These are phyloP conservation scores for Wallacemonas sp. DNA, from an alignment of 208 protist genomes.

Conservation along the genomic window DNA sequence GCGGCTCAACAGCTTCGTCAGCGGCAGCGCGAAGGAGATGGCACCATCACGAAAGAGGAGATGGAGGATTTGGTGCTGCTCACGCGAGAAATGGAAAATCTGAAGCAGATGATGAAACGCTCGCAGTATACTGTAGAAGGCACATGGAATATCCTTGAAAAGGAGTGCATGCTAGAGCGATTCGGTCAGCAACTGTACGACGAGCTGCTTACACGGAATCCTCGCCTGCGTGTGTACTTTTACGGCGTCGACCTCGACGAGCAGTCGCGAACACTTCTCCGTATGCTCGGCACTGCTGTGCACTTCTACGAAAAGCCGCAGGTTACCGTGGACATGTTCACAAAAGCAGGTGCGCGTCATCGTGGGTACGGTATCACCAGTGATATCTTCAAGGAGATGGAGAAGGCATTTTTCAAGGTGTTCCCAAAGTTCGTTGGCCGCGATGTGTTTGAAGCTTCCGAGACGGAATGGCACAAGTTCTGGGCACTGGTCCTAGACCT, in stretches of 20 bases:
- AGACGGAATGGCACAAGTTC: constrained; percentile 70
- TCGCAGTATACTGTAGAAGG: constrained; percentile 58
- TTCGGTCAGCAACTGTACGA: constrained; percentile 68
- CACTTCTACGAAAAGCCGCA: constrained; percentile 69
- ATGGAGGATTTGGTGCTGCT: constrained; percentile 63
- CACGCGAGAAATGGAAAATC: constrained; percentile 59
- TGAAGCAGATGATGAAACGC: constrained; percentile 50
- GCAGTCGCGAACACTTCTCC: constrained; percentile 53
- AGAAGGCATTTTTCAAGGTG: constrained; percentile 65
- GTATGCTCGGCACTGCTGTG: constrained; percentile 68
- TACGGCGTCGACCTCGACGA: constrained; percentile 64
- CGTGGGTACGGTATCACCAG: constrained; percentile 62
- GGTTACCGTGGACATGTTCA: constrained; percentile 56
- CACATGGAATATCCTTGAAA: constrained; percentile 67
- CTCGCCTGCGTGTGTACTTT: constrained; percentile 52
- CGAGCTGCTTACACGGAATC: constrained; percentile 49
- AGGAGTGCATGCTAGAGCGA: constrained; percentile 44
- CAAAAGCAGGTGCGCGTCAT: constrained; percentile 61
- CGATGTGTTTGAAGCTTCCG: constrained; percentile 44
- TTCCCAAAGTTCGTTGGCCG: constrained; percentile 73
- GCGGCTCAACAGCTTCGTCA: constrained; percentile 39
- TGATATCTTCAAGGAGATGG: constrained; percentile 52
- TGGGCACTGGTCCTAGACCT: constrained; percentile 57
- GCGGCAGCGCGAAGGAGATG: constrained; percentile 42
- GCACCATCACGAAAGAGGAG: constrained; percentile 44